Conservation (phyloP, 169 alveolate genomes). For the Cystoisospora suis region DNA sequence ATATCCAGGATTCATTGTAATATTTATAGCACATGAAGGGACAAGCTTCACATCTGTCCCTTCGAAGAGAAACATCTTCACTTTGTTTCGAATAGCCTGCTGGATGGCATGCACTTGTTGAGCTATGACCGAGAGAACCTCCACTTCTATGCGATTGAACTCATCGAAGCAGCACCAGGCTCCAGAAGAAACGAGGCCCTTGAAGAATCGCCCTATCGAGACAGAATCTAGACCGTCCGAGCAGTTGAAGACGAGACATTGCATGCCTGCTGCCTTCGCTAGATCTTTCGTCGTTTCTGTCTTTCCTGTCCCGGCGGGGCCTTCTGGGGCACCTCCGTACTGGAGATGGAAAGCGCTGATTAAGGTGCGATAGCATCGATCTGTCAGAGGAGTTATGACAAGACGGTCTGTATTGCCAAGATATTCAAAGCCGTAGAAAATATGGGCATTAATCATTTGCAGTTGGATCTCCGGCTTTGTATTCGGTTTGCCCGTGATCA, state of each 20-base stretch:
- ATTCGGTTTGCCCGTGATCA: conserved; percentile 36
- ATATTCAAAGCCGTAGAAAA: conserved; percentile 91
- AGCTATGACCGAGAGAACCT: conserved; percentile 93
- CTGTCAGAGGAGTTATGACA: conserved; percentile 92
- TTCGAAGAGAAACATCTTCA: conserved; percentile 79
- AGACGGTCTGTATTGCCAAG: conserved; percentile 90
- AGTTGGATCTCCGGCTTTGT: conserved; percentile 70
- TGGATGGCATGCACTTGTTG: conserved; percentile 76
- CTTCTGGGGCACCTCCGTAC: conserved; percentile 96
- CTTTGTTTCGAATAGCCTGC: conserved; percentile 48
- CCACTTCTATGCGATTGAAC: conserved; percentile 92
- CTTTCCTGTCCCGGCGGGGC: conserved; percentile 98
- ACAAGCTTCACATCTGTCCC: conserved; percentile 89
- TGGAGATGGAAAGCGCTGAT: conserved; percentile 88
- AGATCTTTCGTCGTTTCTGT: conserved; percentile 95
- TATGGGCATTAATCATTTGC: conserved; percentile 79
- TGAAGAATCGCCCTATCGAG: conserved; percentile 95
- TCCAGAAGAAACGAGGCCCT: conserved; percentile 89
- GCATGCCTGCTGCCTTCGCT: conserved; percentile 93
- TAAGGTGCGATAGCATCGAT: conserved; percentile 87
- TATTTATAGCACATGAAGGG: conserved; percentile 87
- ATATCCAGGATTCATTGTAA: conserved; percentile 96
- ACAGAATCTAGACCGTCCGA: conserved; percentile 92
- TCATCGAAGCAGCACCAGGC: conserved; percentile 96
- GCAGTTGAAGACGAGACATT: conserved; percentile 95